Evolutionary conservation across 2,329 filamentous ascomycete genomes (phyloP), one percentile per base, ranked within the genome.

Genomic region (Pseudovirgaria hyperparasitica): DNA sequence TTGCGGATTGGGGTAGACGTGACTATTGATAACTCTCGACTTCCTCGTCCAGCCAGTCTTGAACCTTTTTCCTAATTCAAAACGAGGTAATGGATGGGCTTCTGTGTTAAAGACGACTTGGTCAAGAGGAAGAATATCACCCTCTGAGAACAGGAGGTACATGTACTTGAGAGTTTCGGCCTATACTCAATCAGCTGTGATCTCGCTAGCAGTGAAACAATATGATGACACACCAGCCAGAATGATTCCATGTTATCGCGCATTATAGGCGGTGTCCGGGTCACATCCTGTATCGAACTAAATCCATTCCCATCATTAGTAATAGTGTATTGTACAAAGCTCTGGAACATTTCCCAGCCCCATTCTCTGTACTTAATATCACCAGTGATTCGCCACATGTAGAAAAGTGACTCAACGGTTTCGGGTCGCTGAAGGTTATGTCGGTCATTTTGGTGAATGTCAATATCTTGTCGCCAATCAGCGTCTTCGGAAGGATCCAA

Each of bases 181-280:
- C 79, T 84, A 16, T 22, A 20, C 18, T 9, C 9, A 25, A 25
- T 26, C 18, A 12, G 15, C 9, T 16, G 9, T 9, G 18, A 14
- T 11, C 26, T 16, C 28, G n/a, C 18, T 37, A 15, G n/a, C 22
- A 23, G 11, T 17, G 19, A 16, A 11, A 4, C 10, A 19, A 20
- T 26, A 62, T 20, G 5, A 15, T 13, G 19, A 58, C 77, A 60
- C 58, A 82, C 79, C 63, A 98, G 70, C 90, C 90, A 98, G 59
- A 96, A 96, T 50, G 84, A 92, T 60, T 98, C 90, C 87, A 98
- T 94, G 42, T 96, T 96, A 55, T 98, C 87, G 33, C 73, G 67
- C 23, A 63, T 60, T 9, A 62, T 53, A 1, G 84, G 73, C 12
- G 86, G 85, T 7, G 90, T 56, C 5, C 57, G 55, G 38, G 77